Evolutionary conservation across 257 asterid species (phyloP).

Genomic region (Linderniella brevidens): DNA sequence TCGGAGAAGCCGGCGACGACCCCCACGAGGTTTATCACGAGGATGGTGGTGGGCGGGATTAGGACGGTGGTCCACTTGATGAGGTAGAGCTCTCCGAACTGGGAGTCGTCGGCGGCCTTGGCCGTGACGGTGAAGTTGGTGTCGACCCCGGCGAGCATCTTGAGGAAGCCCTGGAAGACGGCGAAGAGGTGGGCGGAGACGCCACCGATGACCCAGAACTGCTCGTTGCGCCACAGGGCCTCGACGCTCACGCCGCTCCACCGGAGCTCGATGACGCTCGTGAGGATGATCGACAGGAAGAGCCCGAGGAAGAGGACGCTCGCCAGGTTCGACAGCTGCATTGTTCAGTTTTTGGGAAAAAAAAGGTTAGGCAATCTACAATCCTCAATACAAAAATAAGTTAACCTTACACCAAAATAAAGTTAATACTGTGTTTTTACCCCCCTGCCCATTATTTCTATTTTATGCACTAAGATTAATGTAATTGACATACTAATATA

Average conservation of each 20-base stretch:
- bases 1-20: conserved; percentile 93
- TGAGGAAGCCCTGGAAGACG: conserved; percentile 91
- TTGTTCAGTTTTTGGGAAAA: no score
- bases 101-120: conserved; percentile 68
- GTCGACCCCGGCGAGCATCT: conserved; percentile 84
- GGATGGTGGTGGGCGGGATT: conserved; percentile 88
- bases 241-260: conserved; percentile 97
- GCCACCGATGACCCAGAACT: conserved; percentile 98
- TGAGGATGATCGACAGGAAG: conserved; percentile 59
- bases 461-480: no score
- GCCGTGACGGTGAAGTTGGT: conserved; percentile 88
- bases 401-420: no score
- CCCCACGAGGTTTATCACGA: conserved; percentile 67
- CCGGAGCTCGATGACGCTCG: conserved; percentile 76
- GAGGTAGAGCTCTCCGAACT: conserved; percentile 75
- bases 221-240: conserved; percentile 94
- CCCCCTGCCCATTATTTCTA: no score
- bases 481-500: no score
- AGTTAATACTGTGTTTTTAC: no score
- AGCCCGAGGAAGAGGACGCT: conserved; percentile 76
- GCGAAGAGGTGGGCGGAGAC: conserved; percentile 96
- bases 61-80: conserved; percentile 91
- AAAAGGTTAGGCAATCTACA: no score
- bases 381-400: no score
- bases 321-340: conserved; percentile 76